Conservation (phyloP, 1,139 yeast species). For the Candida neerlandica region DNA sequence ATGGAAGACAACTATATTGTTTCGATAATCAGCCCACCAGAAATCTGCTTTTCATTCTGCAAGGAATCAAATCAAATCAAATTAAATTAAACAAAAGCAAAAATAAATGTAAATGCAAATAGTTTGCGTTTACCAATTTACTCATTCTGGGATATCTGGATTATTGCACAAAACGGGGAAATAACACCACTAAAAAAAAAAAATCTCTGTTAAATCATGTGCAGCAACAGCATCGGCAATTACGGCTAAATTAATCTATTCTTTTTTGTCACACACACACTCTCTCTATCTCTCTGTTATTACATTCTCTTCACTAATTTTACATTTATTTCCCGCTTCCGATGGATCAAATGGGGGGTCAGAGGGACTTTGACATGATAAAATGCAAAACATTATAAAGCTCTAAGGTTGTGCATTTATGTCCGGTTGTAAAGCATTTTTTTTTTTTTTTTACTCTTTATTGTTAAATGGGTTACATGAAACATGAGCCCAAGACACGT, state of each 20-base stretch:
- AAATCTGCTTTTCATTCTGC: no score
- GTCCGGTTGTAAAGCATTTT: no score
- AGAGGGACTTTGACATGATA: no score
- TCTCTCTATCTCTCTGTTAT: no score
- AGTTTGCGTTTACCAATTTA: slow-evolving; percentile 1
- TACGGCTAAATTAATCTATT: neutral
- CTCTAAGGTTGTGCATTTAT: no score
- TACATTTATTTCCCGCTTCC: neutral
- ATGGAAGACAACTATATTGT: neutral
- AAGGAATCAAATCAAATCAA: neutral
- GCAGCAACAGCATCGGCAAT: slow-evolving; percentile 5
- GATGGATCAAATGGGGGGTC: no score
- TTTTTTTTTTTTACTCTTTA: neutral
- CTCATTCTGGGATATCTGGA: neutral
- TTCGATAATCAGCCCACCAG: slow-evolving; percentile 1
- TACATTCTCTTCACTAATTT: neutral
- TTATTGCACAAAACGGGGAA: neutral
- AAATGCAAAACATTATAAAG: no score
- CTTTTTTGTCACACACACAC: no score
- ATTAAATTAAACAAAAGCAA: neutral
- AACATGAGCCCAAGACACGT: no score
- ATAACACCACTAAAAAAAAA: slow-evolving; percentile 1
- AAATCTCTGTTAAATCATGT: neutral
- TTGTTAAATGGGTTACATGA: no score
- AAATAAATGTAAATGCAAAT: no score